Percentiles rank a stretch among this genome's conserved stretches.
Evolutionary conservation across 768 basidiomycete genomes (phyloP).

Genomic region (Termitomyces sp.): DNA sequence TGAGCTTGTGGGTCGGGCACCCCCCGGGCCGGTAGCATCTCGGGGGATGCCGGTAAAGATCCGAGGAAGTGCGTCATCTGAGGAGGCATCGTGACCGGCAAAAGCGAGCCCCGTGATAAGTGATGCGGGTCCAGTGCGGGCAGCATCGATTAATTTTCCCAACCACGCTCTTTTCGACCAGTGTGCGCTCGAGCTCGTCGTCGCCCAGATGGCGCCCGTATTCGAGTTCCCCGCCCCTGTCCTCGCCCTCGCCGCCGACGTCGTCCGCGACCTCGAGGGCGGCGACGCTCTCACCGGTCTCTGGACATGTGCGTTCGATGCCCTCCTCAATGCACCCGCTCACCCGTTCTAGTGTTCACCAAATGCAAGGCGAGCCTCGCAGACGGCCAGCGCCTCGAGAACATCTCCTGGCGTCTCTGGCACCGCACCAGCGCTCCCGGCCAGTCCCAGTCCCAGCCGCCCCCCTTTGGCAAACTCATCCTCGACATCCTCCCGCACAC

Average conservation of each 20-base stretch:
- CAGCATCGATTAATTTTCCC: slow-evolving; percentile 15
- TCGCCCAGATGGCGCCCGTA: slow-evolving; percentile 10
- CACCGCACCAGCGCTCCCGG: no score
- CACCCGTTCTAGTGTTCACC: slow-evolving; percentile 63
- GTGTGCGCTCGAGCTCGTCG: slow-evolving; percentile 2
- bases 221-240: slow-evolving; percentile 56
- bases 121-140: slow-evolving; percentile 1
- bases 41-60: no score
- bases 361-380: slow-evolving; percentile 77
- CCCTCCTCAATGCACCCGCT: not conserved
- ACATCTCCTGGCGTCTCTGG: slow-evolving; percentile 86
- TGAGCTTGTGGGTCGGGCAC: no score
- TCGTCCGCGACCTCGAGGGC: slow-evolving; percentile 62
- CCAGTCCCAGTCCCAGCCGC: no score
- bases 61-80: no score
- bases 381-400: slow-evolving; percentile 80
- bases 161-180: not conserved
- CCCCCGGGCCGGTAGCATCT: no score
- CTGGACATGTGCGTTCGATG: slow-evolving; percentile 52
- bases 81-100: no score
- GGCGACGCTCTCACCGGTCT: slow-evolving; percentile 61
- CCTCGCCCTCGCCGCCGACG: slow-evolving; percentile 61
- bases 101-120: slow-evolving; percentile 1
- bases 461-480: slow-evolving; percentile 32
- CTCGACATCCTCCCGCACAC: slow-evolving; percentile 49